These are phyloP conservation scores for Aegle marmelos DNA, from an alignment of 345 rosid genomes.

Conservation along the genomic window DNA sequence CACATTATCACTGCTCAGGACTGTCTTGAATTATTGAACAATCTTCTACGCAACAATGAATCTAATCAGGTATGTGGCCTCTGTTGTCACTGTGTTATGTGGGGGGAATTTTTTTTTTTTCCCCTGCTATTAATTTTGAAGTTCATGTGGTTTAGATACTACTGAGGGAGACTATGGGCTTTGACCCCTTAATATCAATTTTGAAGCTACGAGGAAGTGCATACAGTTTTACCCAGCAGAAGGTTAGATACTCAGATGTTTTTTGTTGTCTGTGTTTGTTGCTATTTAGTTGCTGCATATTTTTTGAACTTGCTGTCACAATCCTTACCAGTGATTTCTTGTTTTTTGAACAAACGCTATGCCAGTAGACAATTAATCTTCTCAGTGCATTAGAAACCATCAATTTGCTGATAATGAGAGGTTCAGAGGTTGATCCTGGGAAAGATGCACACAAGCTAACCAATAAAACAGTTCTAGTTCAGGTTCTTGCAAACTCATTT, in stretches of 20 bases:
- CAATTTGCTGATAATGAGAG: constrained; percentile 74
- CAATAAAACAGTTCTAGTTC: constrained; percentile 80
- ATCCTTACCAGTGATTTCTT: constrained; percentile 42
- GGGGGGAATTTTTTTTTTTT: background rate
- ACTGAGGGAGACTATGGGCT: constrained; percentile 91
- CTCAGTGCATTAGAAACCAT: constrained; percentile 85
- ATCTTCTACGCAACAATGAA: constrained; percentile 75
- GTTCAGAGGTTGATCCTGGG: constrained; percentile 60
- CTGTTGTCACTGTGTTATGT: constrained; percentile 11
- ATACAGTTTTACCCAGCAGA: constrained; percentile 89
- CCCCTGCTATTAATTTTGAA: constrained; percentile 25
- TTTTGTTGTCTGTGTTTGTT: background rate
- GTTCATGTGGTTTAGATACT: constrained; percentile 49
- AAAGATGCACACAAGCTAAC: constrained; percentile 76
- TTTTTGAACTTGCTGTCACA: constrained; percentile 12
- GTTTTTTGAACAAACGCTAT: constrained; percentile 41
- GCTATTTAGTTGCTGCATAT: background rate
- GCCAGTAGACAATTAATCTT: constrained; percentile 96
- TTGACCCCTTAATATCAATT: constrained; percentile 72
- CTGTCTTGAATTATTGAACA: constrained; percentile 87
- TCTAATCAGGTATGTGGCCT: constrained; percentile 75
- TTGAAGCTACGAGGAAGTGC: constrained; percentile 73
- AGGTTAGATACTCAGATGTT: constrained; percentile 68
- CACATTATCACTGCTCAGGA: constrained; percentile 47
- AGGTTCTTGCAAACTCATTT: constrained; percentile 47